Percentiles rank a stretch among this genome's conserved stretches.
phyloP scores from a whole-genome alignment of 257 asterid genomes.

The Osmanthus fragrans region DNA sequence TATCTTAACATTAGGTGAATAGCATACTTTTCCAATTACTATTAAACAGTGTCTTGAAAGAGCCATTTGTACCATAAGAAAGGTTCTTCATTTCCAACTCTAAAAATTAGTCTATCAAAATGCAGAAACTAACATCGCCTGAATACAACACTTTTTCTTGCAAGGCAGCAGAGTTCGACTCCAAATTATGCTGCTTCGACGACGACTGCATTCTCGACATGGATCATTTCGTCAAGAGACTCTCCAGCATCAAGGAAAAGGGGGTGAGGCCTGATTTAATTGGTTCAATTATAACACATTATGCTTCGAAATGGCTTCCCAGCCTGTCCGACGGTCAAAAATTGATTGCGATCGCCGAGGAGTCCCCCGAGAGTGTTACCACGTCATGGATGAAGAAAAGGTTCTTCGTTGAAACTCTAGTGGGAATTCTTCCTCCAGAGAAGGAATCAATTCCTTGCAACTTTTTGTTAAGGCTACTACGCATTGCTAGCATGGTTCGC shows the following conservation, averaged over 20 bases:
- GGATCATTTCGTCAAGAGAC: constrained; percentile 67
- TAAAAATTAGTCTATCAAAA: constrained; percentile 19
- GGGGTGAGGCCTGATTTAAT: constrained; percentile 62
- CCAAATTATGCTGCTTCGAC: constrained; percentile 38
- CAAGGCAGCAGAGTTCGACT: background rate
- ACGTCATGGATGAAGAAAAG: constrained; percentile 63
- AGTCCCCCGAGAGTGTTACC: constrained; percentile 47
- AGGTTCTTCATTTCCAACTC: no score
- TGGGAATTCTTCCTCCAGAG: constrained; percentile 66
- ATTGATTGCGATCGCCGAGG: background rate
- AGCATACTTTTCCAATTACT: no score
- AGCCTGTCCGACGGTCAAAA: constrained; percentile 40
- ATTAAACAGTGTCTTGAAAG: no score
- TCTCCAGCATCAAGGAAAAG: constrained; percentile 55
- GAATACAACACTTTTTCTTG: no score
- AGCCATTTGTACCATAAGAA: no score
- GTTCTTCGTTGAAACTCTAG: constrained; percentile 58
- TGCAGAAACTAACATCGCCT: constrained; percentile 32
- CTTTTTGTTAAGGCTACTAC: constrained; percentile 61
- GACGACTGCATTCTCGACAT: constrained; percentile 61
- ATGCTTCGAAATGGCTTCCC: constrained; percentile 79
- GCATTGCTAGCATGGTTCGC: constrained; percentile 54
- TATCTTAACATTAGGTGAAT: no score
- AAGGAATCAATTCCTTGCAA: constrained; percentile 65
- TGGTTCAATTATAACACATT: constrained; percentile 68